Base-by-base conservation (phyloP, 208 protist species). In the Balamuthia mandrillaris region DNA sequence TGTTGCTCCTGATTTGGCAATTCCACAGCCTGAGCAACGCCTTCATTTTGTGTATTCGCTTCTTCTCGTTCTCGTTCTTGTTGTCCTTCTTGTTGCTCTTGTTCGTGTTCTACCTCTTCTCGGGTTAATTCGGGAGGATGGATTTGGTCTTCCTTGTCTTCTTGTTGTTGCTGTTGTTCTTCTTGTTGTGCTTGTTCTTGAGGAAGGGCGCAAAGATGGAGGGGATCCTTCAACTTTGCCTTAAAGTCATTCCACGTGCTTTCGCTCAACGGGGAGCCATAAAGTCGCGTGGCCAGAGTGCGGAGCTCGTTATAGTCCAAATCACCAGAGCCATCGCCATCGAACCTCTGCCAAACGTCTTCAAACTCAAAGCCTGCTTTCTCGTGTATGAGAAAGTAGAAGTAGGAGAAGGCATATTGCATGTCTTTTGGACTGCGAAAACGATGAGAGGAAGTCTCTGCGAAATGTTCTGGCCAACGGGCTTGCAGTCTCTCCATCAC, bases 401-500 rank as follows among this genome's bases (percentile, higher is more conserved):
- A 91, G 58, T 95, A 94, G 10, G 92, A 89, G 44, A 95, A 95
- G 21, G 90, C 78, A 65, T 88, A 95, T 84, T 95, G 94, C 93
- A 96, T 94, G 78, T 96, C 91, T 41, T 61, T 49, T 24, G 47
- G 12, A 14, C 37, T 6, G 45, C 93, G 66, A 6, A 96, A 90
- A 68, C 77, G 18, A 65, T 94, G 83, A 2, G 87, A 89, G 6
- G 88, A 92, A 39, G 94, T 96, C 12, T 0, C 7, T 14, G 90
- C 84, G 65, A 91, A 96, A 61, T 95, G 78, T 0, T 41, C 51
- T 18, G 88, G 81, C 75, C 91, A 96, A 60, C 41, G 74, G 0
- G 16, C 39, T 72, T 93, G 85, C 35, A 96, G 56, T 33, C 90
- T 84, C 16, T 54, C 29, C 54, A 95, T 87, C 2, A 96, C 74